These are phyloP conservation scores for Puccinia coronata DNA, from an alignment of 1,284 basidiomycete species.

Conservation along the genomic window DNA sequence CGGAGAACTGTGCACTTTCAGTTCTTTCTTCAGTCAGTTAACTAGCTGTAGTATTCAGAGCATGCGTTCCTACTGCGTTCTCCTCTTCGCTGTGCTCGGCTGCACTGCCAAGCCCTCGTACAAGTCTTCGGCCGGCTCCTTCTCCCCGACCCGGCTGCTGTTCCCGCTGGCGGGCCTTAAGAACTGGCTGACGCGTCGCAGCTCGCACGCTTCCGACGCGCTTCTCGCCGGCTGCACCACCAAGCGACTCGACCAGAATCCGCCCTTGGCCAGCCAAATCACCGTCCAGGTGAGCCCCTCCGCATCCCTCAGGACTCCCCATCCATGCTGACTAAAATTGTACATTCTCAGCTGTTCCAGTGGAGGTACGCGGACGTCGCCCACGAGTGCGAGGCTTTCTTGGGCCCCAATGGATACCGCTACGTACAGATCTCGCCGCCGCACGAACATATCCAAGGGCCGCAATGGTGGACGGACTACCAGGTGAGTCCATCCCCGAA, in stretches of 20 bases:
- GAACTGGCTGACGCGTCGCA: neutral
- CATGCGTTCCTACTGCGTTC: neutral
- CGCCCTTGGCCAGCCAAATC: neutral
- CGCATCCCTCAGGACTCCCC: neutral
- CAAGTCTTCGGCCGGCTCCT: neutral
- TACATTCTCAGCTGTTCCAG: conserved; percentile 35
- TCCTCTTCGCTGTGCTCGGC: neutral
- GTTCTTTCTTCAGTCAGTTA: too few species aligned
- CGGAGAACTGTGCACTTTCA: too few species aligned
- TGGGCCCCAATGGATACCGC: conserved; percentile 28
- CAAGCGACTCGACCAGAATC: neutral
- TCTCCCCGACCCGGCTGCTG: neutral
- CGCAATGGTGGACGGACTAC: conserved; percentile 42
- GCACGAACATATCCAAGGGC: conserved; percentile 41
- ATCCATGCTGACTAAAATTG: too few species aligned
- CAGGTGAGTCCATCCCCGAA: neutral
- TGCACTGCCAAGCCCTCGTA: neutral
- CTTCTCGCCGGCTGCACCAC: neutral
- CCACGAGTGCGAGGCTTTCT: conserved; percentile 23
- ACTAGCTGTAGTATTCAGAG: too few species aligned
- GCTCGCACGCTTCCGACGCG: neutral
- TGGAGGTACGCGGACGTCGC: conserved; percentile 34
- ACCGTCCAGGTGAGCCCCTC: neutral
- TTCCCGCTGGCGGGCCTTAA: neutral
- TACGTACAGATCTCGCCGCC: conserved; percentile 43